phyloP scores from a whole-genome alignment of 2,329 filamentous ascomycete species.

The Leptodontidium sp. region DNA sequence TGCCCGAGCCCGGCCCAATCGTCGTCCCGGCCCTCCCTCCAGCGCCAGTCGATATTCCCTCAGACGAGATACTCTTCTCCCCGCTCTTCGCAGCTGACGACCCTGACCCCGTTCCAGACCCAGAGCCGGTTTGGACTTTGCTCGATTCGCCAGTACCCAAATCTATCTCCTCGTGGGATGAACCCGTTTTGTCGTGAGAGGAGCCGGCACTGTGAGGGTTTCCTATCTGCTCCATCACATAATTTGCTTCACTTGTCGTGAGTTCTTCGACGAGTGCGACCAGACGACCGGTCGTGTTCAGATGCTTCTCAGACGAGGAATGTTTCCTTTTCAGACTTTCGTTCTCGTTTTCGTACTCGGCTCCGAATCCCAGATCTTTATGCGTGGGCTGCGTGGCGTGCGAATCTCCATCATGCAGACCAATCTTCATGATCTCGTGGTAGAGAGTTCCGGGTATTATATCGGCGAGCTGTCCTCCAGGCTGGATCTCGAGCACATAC shows the following conservation, averaged over 20 bases:
- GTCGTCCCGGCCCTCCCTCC: background rate
- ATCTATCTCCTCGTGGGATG: background rate
- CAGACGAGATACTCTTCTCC: slow-evolving; percentile 34
- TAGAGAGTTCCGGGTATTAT: slow-evolving; percentile 21
- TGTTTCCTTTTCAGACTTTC: background rate
- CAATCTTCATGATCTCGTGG: slow-evolving; percentile 34
- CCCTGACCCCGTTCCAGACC: background rate
- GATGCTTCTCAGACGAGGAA: slow-evolving; percentile 4
- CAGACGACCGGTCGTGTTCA: slow-evolving; percentile 26
- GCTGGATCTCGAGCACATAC: slow-evolving; percentile 23
- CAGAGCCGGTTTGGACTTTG: slow-evolving; percentile 10
- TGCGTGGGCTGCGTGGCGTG: background rate
- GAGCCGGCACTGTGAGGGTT: slow-evolving; percentile 22
- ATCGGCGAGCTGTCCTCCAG: slow-evolving; percentile 23
- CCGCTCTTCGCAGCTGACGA: slow-evolving; percentile 28
- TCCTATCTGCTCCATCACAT: slow-evolving; percentile 22
- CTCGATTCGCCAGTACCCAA: slow-evolving; percentile 4
- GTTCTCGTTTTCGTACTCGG: background rate
- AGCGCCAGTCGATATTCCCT: slow-evolving; percentile 29
- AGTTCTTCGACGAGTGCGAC: slow-evolving; percentile 27
- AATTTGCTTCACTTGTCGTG: slow-evolving; percentile 31
- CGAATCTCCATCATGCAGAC: slow-evolving; percentile 32
- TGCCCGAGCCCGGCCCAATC: background rate
- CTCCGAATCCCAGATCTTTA: slow-evolving; percentile 11
- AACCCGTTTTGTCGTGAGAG: slow-evolving; percentile 16